Conservation (phyloP, 805 yeast genomes). For the Schwanniomyces polymorphus region DNA sequence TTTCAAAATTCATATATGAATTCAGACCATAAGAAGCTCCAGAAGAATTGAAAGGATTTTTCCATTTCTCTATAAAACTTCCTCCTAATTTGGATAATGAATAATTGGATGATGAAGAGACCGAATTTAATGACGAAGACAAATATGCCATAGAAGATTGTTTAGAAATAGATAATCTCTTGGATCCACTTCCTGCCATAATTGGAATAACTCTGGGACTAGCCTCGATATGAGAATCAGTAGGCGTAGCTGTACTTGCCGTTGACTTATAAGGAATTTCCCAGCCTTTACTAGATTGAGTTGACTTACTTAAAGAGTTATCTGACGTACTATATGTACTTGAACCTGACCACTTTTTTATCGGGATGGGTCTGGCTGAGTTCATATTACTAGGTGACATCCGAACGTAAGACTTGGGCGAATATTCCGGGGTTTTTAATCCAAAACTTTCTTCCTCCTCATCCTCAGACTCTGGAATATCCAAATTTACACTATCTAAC, state of each 20-base stretch:
- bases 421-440: background rate
- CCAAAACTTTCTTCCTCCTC: background rate
- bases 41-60: slow-evolving; percentile 23
- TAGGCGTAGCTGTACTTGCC: slow-evolving; percentile 19
- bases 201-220: slow-evolving; percentile 20
- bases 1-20: slow-evolving; percentile 4
- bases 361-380: slow-evolving; percentile 11
- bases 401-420: background rate
- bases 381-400: background rate
- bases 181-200: slow-evolving; percentile 12
- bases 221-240: slow-evolving; percentile 12
- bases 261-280: slow-evolving; percentile 43
- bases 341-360: slow-evolving; percentile 8
- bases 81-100: slow-evolving; percentile 42
- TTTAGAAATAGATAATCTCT: slow-evolving; percentile 36
- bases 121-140: slow-evolving; percentile 39
- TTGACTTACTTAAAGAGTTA: slow-evolving; percentile 20
- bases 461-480: background rate
- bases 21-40: background rate
- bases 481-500: background rate
- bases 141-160: slow-evolving; percentile 39
- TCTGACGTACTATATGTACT: slow-evolving; percentile 19
- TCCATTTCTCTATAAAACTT: slow-evolving; percentile 48
- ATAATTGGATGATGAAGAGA: slow-evolving; percentile 39
- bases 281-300: slow-evolving; percentile 44